Evolutionary conservation across 345 rosid genomes (phyloP), one percentile per base, ranked within the genome.

Genomic region (Arabis alpina): DNA sequence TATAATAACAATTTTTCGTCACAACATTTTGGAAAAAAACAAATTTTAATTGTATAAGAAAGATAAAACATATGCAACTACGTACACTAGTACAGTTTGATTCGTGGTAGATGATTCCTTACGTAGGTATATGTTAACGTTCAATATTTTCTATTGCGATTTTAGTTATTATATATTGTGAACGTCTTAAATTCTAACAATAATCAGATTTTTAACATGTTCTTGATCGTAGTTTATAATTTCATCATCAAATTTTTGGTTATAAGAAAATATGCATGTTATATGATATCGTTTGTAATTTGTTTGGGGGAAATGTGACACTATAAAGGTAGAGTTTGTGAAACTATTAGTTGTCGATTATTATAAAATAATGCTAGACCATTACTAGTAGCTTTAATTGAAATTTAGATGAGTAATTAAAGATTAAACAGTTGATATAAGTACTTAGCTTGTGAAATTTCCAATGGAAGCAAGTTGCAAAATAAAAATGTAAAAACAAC

Each of bases 381-480:
- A 37, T 44, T 25, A 28, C 4, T 4, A 32, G 7, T 32, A 32
- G 15, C 48, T 14, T 23, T 23, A 50, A 59, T 2, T 15, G 27
- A 49, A 59, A 27, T 49, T 39, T 28, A 70, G 14, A 50, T 8
- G 53, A 60, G 60, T 70, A 34, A 34, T 34, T 34, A 34, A 48
- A 57, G 41, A 49, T 19, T 41, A 10, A 62, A 43, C 39, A 61
- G n/a, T 53, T 53, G 62, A 28, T 28, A 27, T 45, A 52, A 52
- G 24, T 39, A 24, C 15, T 7, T 54, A 64, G 64, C 60, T 45
- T 64, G 65, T 57, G 32, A 56, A 25, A 14, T 19, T 19, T 57
- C 52, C 19, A 49, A 61, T 40, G 23, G 43, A 65, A 56, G 34
- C 66, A 73, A 73, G 72, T 65, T 67, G 78, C 36, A 54, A 37